Conservation (phyloP, 495 filamentous ascomycete genomes). For the Aspergillus mulundensis region DNA sequence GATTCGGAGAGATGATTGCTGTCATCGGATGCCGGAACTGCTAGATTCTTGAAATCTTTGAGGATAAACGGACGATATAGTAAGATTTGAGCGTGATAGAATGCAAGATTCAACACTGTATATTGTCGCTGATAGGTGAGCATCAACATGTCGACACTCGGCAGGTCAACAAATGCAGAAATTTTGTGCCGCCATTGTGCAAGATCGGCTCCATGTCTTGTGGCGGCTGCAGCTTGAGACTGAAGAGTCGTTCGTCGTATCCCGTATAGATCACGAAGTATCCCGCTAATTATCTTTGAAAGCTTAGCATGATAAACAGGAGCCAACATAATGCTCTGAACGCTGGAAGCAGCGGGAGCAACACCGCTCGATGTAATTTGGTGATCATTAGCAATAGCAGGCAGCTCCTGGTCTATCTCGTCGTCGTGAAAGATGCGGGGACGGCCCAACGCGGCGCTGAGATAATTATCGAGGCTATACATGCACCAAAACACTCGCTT, state of each 20-base stretch:
- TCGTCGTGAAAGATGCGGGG: conserved; percentile 41
- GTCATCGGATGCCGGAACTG: background rate
- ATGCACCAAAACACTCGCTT: conserved; percentile 49
- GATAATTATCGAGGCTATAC: conserved; percentile 46
- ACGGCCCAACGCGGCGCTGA: conserved; percentile 41
- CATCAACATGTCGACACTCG: conserved; percentile 23
- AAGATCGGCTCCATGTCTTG: conserved; percentile 13
- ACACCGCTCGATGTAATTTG: conserved; percentile 25
- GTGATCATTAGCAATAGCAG: conserved; percentile 38
- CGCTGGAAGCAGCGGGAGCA: conserved; percentile 15
- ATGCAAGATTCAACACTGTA: conserved; percentile 26
- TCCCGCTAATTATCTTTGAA: conserved; percentile 21
- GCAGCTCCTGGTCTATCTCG: conserved; percentile 44
- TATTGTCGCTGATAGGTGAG: conserved; percentile 26
- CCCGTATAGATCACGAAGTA: conserved; percentile 24
- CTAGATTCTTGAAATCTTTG: conserved; percentile 13
- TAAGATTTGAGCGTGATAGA: conserved; percentile 23
- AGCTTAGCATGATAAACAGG: conserved; percentile 37
- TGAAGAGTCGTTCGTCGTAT: conserved; percentile 10
- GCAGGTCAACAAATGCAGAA: conserved; percentile 18
- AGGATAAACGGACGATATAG: conserved; percentile 26
- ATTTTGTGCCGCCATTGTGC: conserved; percentile 20
- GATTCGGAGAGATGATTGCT: conserved; percentile 3
- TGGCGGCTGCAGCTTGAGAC: conserved; percentile 9
- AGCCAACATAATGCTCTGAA: conserved; percentile 40